Evolutionary conservation across 805 yeast genomes (phyloP).

Genomic region (Lipomyces kockii): DNA sequence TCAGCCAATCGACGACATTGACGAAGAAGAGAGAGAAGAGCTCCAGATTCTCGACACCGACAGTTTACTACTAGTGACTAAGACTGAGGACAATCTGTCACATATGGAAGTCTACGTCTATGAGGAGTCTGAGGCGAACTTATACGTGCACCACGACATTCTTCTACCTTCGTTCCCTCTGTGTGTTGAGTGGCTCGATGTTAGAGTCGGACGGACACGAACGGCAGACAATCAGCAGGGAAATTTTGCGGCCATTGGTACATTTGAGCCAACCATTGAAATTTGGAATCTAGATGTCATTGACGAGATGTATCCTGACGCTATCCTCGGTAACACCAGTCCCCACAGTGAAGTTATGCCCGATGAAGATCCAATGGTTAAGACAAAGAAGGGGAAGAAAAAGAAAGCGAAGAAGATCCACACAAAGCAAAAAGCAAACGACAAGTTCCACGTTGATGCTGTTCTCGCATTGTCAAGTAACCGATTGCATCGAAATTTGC

Average conservation of each 20-base stretch:
- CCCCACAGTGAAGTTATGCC: constrained; percentile 54
- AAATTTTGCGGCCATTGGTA: constrained; percentile 94
- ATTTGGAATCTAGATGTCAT: constrained; percentile 93
- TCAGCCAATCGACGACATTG: constrained; percentile 24
- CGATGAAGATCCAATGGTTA: constrained; percentile 35
- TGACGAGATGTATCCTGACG: constrained; percentile 93
- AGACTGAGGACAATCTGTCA: constrained; percentile 95
- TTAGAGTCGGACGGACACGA: constrained; percentile 54
- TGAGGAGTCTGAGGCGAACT: constrained; percentile 82
- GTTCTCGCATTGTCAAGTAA: constrained; percentile 86
- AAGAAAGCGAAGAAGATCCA: constrained; percentile 57
- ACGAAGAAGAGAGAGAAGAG: constrained; percentile 78
- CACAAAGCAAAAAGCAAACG: constrained; percentile 54
- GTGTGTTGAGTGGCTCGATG: constrained; percentile 94
- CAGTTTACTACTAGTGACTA: constrained; percentile 83
- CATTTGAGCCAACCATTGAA: constrained; percentile 97
- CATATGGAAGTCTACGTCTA: constrained; percentile 91
- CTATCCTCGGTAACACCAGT: constrained; percentile 66
- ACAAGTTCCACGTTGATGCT: constrained; percentile 91
- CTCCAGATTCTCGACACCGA: constrained; percentile 87
- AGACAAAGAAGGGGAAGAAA: constrained; percentile 47
- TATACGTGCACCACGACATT: constrained; percentile 94
- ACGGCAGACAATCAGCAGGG: constrained; percentile 61
- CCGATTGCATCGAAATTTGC: constrained; percentile 74
- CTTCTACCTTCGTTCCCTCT: constrained; percentile 97